phyloP scores from a whole-genome alignment of 202 grass and related monocot species.

The Alloteropsis angusta region DNA sequence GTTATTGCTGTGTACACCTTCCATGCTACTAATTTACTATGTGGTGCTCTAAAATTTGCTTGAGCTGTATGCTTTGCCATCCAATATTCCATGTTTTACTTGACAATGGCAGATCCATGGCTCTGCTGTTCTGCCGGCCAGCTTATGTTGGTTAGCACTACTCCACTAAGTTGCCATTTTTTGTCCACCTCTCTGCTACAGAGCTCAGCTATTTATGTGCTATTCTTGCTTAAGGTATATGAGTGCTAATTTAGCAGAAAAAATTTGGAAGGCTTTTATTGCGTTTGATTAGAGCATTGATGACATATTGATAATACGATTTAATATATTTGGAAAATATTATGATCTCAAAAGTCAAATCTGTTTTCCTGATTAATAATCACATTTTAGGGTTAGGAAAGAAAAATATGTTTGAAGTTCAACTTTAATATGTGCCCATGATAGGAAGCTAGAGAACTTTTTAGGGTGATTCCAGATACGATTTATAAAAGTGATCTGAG shows the following conservation, averaged over 20 bases:
- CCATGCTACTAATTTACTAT: background rate
- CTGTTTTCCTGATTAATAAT: background rate
- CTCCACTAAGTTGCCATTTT: background rate
- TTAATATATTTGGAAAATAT: background rate
- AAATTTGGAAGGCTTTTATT: background rate
- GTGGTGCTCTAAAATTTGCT: background rate
- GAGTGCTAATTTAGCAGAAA: background rate
- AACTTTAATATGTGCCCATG: background rate
- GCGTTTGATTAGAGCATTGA: background rate
- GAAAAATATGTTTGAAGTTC: background rate
- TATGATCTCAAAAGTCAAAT: background rate
- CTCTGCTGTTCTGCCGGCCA: background rate
- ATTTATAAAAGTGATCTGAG: background rate
- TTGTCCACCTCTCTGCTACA: background rate
- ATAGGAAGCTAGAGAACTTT: background rate
- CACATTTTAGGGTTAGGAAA: background rate
- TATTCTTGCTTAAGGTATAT: background rate
- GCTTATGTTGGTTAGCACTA: background rate
- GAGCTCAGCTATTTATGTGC: background rate
- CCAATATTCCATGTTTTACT: background rate
- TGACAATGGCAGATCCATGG: background rate
- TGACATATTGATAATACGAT: background rate
- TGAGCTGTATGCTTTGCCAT: background rate
- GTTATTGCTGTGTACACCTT: background rate
- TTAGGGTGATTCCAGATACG: background rate